Evolutionary conservation across 2,329 filamentous ascomycete genomes (phyloP).

Genomic region (Clarireedia sp.): DNA sequence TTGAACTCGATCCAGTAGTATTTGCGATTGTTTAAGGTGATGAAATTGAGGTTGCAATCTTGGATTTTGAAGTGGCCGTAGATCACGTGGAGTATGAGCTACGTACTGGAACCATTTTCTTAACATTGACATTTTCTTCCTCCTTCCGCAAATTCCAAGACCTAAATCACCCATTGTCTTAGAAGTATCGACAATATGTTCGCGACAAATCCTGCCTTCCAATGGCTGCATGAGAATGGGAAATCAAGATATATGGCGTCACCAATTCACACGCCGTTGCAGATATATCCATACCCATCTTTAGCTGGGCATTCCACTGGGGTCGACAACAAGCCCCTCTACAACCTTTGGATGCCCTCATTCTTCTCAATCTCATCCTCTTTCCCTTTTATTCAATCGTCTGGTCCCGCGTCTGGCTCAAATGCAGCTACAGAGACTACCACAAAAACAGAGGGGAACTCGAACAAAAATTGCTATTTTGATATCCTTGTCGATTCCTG

Average conservation of each 20-base stretch:
- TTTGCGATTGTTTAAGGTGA: too few species aligned
- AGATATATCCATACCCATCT: neutral
- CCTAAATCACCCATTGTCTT: too few species aligned
- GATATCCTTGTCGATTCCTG: constrained; percentile 6
- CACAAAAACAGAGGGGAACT: neutral
- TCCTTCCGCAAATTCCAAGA: too few species aligned
- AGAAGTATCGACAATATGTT: neutral
- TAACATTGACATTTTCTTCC: too few species aligned
- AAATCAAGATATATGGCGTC: constrained; percentile 2
- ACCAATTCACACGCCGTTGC: neutral
- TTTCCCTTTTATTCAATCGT: neutral
- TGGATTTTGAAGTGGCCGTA: too few species aligned
- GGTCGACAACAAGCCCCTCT: neutral
- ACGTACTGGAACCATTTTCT: too few species aligned
- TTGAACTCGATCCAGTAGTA: too few species aligned
- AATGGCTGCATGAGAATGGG: neutral
- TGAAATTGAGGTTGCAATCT: too few species aligned
- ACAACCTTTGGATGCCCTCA: constrained; percentile 1
- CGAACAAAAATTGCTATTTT: constrained; percentile 4
- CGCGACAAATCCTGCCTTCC: neutral
- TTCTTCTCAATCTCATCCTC: constrained; percentile 5
- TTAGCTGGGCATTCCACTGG: neutral
- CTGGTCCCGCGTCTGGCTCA: neutral
- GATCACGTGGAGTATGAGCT: too few species aligned
- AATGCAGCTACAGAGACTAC: neutral